Evolutionary conservation across 805 yeast genomes (phyloP).

Genomic region (Tetrapisispora nanseiensis): DNA sequence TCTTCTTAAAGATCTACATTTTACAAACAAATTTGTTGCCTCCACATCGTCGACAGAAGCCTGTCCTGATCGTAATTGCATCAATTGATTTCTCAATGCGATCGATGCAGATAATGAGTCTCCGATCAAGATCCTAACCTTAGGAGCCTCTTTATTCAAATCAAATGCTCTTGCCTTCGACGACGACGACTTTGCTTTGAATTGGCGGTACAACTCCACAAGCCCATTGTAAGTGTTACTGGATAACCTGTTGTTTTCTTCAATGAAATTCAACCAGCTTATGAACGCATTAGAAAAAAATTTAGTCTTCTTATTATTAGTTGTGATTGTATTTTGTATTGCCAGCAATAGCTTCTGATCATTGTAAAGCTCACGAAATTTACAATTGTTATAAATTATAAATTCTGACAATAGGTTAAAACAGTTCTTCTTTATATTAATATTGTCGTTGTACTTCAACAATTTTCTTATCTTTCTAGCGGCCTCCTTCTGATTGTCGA

Average conservation of each 20-base stretch:
- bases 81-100: constrained; percentile 51
- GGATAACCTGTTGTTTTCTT: neutral
- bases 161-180: constrained; percentile 31
- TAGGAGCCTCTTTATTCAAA: constrained; percentile 61
- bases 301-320: neutral
- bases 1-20: constrained; percentile 66
- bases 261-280: constrained; percentile 1
- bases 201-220: constrained; percentile 50
- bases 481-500: constrained; percentile 50
- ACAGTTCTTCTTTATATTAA: constrained; percentile 34
- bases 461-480: constrained; percentile 86
- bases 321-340: neutral
- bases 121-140: constrained; percentile 56
- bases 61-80: constrained; percentile 36
- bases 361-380: constrained; percentile 41
- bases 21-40: constrained; percentile 58
- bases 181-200: neutral
- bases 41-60: constrained; percentile 55
- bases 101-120: constrained; percentile 70
- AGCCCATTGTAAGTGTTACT: constrained; percentile 7
- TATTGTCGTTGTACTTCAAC: constrained; percentile 76
- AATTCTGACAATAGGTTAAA: constrained; percentile 35
- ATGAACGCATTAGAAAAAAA: neutral
- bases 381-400: constrained; percentile 33
- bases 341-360: constrained; percentile 48